Conservation (phyloP, 129 eudicot species). For the Deinandra increscens region DNA sequence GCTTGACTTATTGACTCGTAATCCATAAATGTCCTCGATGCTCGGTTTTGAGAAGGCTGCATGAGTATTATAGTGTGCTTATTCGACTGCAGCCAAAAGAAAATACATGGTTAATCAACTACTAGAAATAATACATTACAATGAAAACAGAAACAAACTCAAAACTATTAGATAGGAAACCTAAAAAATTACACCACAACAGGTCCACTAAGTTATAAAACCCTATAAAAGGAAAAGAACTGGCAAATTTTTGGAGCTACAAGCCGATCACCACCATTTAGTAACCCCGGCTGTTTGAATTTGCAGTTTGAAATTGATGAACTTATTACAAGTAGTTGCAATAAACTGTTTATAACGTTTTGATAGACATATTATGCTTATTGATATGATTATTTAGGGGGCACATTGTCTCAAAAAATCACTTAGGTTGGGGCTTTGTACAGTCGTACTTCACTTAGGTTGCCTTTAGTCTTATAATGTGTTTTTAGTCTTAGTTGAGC, state of each 20-base stretch:
- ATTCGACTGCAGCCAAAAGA: constrained; percentile 53
- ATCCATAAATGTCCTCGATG: constrained; percentile 88
- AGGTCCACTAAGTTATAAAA: neutral
- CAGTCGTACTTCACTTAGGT: no score
- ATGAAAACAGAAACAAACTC: neutral
- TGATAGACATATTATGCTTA: neutral
- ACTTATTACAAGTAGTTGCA: neutral
- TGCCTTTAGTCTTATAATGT: no score
- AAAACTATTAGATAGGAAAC: neutral
- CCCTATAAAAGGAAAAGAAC: neutral
- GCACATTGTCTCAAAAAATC: no score
- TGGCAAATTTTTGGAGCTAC: neutral
- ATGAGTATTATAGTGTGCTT: constrained; percentile 91
- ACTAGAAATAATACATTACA: neutral
- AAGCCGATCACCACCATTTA: neutral
- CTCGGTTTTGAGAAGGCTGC: constrained; percentile 86
- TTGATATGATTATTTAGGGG: neutral
- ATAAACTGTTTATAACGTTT: neutral
- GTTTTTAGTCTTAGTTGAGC: no score
- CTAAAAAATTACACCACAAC: neutral
- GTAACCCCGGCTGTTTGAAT: no score
- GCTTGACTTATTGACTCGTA: constrained; percentile 74
- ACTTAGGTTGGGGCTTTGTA: no score
- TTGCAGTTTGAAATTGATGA: neutral
- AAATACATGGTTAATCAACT: constrained; percentile 8